These are phyloP conservation scores for Colletotrichum limetticola DNA, from an alignment of 2,329 filamentous ascomycete species.

Conservation along the genomic window DNA sequence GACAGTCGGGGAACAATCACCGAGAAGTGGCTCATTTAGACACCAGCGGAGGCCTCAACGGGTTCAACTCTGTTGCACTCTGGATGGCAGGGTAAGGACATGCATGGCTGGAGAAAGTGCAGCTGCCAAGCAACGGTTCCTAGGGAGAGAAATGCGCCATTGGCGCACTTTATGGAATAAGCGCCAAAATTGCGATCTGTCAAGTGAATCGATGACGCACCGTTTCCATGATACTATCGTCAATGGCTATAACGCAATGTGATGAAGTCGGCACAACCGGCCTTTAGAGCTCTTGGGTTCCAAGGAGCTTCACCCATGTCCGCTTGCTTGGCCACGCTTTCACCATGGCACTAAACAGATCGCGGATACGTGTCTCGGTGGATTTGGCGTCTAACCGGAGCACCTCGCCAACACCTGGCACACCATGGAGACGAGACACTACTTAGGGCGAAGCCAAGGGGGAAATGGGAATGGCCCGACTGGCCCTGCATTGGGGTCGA, in stretches of 20 bases:
- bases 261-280: slow-evolving; percentile 18
- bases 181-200: slow-evolving; percentile 29
- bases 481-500: slow-evolving; percentile 17
- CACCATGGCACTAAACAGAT: slow-evolving; percentile 1
- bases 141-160: slow-evolving; percentile 9
- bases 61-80: not conserved
- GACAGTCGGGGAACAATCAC: not conserved
- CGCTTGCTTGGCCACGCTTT: slow-evolving; percentile 15
- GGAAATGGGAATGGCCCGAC: slow-evolving; percentile 16
- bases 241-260: not conserved
- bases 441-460: slow-evolving; percentile 1
- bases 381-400: not conserved
- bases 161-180: not conserved
- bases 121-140: slow-evolving; percentile 9
- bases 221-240: slow-evolving; percentile 5
- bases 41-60: slow-evolving; percentile 20
- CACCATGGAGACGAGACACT: not conserved
- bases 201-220: slow-evolving; percentile 31
- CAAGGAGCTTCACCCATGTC: slow-evolving; percentile 11
- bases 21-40: not conserved
- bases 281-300: slow-evolving; percentile 14
- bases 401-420: not conserved
- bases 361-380: slow-evolving; percentile 7
- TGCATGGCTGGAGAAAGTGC: not conserved
- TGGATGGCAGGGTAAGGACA: not conserved